phyloP scores from a whole-genome alignment of 2,329 filamentous ascomycete species.

The Fusarium succisae region DNA sequence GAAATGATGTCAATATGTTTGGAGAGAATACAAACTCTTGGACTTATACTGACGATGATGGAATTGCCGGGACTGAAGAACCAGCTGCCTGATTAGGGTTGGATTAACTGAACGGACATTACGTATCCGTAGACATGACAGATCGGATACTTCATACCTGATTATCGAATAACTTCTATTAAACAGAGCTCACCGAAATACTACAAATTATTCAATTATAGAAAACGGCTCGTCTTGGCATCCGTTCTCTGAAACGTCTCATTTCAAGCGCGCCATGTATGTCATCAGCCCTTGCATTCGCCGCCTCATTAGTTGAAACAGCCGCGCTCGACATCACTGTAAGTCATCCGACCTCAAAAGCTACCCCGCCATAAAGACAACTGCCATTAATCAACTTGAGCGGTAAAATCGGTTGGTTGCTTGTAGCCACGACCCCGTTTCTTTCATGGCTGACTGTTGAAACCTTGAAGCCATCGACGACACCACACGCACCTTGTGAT shows the following conservation, averaged over 20 bases:
- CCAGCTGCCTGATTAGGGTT: background rate
- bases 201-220: background rate
- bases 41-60: background rate
- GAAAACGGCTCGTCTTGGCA: background rate
- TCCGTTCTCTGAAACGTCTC: background rate
- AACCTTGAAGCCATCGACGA: slow-evolving; percentile 22
- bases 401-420: background rate
- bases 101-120: background rate
- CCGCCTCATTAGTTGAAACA: slow-evolving; percentile 16
- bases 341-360: background rate
- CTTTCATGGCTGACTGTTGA: background rate
- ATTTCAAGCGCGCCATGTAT: slow-evolving; percentile 10
- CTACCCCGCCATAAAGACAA: background rate
- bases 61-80: background rate
- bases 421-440: background rate
- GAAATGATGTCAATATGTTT: background rate
- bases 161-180: background rate
- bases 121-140: background rate
- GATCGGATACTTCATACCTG: background rate
- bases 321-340: background rate
- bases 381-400: background rate
- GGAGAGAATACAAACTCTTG: fast-evolving
- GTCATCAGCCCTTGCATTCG: slow-evolving; percentile 21
- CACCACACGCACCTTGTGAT: background rate
- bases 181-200: background rate